A percentile compares a stretch with the other conserved stretches of the same genome.
Evolutionary conservation across 1,139 yeast genomes (phyloP).

Genomic region (Zygosaccharomyces sapae): DNA sequence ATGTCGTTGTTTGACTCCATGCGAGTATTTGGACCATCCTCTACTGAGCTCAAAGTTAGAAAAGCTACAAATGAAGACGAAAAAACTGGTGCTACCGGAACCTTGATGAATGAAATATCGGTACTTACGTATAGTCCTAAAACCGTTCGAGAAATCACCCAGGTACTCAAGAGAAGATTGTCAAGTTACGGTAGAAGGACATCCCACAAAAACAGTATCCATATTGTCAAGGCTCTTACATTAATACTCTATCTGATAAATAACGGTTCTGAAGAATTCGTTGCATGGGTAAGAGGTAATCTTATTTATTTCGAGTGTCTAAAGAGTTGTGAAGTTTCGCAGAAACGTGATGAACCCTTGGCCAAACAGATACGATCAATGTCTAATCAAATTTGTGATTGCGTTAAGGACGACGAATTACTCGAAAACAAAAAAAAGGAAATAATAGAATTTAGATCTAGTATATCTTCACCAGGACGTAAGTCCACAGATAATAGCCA

Average conservation of each 20-base stretch:
- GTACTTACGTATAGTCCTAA: conserved; percentile 33
- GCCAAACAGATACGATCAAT: conserved; percentile 26
- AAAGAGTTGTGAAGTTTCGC: conserved; percentile 16
- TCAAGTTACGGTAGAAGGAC: conserved; percentile 23
- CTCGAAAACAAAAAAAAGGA: conserved; percentile 30
- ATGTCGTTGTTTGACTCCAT: conserved; percentile 32
- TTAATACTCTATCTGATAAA: conserved; percentile 29
- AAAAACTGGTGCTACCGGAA: conserved; percentile 31
- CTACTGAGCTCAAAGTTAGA: conserved; percentile 32
- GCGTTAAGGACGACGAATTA: conserved; percentile 28
- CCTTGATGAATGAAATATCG: conserved; percentile 35
- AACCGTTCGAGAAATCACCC: conserved; percentile 32
- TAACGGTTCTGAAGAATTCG: conserved; percentile 35
- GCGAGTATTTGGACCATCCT: conserved; percentile 27
- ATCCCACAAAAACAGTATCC: conserved; percentile 30
- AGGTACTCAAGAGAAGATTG: conserved; percentile 29
- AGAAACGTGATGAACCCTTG: conserved; percentile 22
- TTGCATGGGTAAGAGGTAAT: conserved; percentile 30
- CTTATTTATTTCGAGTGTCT: conserved; percentile 21
- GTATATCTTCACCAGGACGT: conserved; percentile 36
- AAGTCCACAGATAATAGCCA: conserved; percentile 36
- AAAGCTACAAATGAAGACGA: conserved; percentile 35
- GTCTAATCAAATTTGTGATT: conserved; percentile 19
- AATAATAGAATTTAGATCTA: conserved; percentile 32
- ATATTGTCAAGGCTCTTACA: conserved; percentile 33